phyloP scores from a whole-genome alignment of 495 filamentous ascomycete genomes.

The Jackrogersella minutella region DNA sequence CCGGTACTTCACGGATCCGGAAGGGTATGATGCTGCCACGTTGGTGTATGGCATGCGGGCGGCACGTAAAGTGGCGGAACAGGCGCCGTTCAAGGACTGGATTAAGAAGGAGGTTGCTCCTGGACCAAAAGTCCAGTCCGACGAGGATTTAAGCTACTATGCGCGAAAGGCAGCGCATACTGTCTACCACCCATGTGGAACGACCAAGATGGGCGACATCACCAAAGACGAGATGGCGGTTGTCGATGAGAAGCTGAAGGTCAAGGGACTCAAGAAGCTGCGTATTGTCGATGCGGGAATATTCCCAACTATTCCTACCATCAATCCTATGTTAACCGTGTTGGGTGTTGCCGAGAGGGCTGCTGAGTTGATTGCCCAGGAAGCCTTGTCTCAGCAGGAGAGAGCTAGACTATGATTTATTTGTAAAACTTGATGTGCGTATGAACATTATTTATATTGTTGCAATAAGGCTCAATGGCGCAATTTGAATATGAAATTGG shows the following conservation, averaged over 20 bases:
- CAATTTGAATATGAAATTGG: not conserved
- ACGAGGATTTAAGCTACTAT: conserved; percentile 78
- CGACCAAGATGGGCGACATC: conserved; percentile 84
- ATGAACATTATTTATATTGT: not conserved
- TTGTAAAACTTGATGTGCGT: not conserved
- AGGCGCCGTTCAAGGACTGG: conserved; percentile 79
- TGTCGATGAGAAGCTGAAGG: conserved; percentile 62
- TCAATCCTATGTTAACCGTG: conserved; percentile 71
- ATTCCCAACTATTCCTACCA: conserved; percentile 66
- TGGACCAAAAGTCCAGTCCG: conserved; percentile 69
- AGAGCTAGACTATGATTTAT: conserved; percentile 40
- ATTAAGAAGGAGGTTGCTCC: conserved; percentile 82
- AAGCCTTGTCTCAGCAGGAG: conserved; percentile 32
- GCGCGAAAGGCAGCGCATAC: conserved; percentile 79
- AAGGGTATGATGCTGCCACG: conserved; percentile 83
- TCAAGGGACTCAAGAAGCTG: conserved; percentile 61
- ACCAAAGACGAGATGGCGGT: conserved; percentile 68
- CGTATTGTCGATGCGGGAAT: conserved; percentile 68
- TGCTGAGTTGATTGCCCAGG: conserved; percentile 66
- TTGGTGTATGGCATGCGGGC: conserved; percentile 79
- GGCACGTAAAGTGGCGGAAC: conserved; percentile 72
- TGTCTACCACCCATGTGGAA: conserved; percentile 86
- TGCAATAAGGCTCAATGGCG: not conserved
- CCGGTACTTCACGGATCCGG: conserved; percentile 85
- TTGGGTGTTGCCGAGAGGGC: conserved; percentile 71